Conservation (phyloP, 2,329 filamentous ascomycete species). For the Apiospora rasikravindrae region DNA sequence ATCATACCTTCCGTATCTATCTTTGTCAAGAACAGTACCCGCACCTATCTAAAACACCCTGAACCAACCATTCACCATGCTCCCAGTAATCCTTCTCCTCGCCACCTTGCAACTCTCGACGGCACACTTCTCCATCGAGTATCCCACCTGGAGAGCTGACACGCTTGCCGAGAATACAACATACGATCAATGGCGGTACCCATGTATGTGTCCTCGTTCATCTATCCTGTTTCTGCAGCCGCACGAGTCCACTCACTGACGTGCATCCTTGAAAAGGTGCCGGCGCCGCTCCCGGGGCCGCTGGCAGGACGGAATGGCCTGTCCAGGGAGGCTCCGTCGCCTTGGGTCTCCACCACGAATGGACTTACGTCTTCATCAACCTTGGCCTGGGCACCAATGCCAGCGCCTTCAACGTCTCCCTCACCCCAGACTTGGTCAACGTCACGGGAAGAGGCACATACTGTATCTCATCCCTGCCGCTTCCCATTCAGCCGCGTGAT, state of each 20-base stretch:
- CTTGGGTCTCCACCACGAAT: conserved; percentile 57
- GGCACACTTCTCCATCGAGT: conserved; percentile 55
- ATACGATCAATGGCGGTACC: conserved; percentile 56
- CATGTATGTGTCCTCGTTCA: conserved; percentile 48
- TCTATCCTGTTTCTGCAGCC: not conserved
- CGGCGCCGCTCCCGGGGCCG: conserved; percentile 49
- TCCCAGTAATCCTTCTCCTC: conserved; percentile 31
- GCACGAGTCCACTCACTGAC: not conserved
- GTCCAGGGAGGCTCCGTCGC: conserved; percentile 53
- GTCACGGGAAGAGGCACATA: conserved; percentile 66
- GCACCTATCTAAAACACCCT: not conserved
- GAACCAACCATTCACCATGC: conserved; percentile 25
- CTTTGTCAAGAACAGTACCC: not conserved
- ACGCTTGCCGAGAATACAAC: conserved; percentile 46
- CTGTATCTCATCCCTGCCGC: conserved; percentile 64
- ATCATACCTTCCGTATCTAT: not conserved
- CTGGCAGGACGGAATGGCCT: conserved; percentile 60
- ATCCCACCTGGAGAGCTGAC: conserved; percentile 55
- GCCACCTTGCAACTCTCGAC: conserved; percentile 43
- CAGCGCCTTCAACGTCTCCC: conserved; percentile 71
- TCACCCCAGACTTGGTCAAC: conserved; percentile 64
- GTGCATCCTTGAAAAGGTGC: conserved; percentile 44
- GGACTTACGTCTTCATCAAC: conserved; percentile 60
- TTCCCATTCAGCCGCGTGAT: conserved; percentile 61
- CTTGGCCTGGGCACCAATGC: conserved; percentile 55